Percentiles rank a stretch among this genome's conserved stretches.
Conservation (phyloP, 225 moss, liverwort and hornwort species). For the Takakia lepidozioides region DNA sequence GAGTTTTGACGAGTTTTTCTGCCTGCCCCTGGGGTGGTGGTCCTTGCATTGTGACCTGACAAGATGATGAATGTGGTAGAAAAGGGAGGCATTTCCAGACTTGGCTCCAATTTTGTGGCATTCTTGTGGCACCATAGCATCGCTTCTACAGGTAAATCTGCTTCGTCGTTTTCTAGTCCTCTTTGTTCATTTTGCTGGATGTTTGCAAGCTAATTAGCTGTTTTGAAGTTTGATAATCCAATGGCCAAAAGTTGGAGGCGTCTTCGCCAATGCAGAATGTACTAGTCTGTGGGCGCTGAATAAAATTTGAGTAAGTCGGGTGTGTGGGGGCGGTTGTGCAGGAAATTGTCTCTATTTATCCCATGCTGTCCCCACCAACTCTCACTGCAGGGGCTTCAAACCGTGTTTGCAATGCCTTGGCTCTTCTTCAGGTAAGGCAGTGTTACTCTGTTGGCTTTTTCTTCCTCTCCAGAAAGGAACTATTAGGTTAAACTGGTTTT, state of each 20-base stretch:
- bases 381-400: slow-evolving; percentile 97
- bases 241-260: no score
- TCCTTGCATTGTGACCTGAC: no score
- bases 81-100: slow-evolving; percentile 93
- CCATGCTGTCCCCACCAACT: slow-evolving; percentile 95
- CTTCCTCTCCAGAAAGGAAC: no score
- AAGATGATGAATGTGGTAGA: slow-evolving; percentile 56
- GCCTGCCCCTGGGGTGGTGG: no score
- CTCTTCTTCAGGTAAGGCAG: slow-evolving; percentile 71
- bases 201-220: no score
- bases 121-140: slow-evolving; percentile 97
- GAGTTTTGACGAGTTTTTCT: no score
- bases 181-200: no score
- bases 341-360: slow-evolving; percentile 98
- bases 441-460: neutral
- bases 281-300: no score
- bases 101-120: slow-evolving; percentile 97
- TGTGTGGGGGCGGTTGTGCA: slow-evolving; percentile 20
- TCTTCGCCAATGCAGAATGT: neutral
- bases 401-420: slow-evolving; percentile 96
- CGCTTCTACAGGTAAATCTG: slow-evolving; percentile 68
- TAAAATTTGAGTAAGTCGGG: no score
- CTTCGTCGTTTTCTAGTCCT: neutral
- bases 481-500: no score
- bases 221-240: no score